Evolutionary conservation across 345 rosid species (phyloP), one percentile per base, ranked within the genome.

Genomic region (Excoecaria agallocha): DNA sequence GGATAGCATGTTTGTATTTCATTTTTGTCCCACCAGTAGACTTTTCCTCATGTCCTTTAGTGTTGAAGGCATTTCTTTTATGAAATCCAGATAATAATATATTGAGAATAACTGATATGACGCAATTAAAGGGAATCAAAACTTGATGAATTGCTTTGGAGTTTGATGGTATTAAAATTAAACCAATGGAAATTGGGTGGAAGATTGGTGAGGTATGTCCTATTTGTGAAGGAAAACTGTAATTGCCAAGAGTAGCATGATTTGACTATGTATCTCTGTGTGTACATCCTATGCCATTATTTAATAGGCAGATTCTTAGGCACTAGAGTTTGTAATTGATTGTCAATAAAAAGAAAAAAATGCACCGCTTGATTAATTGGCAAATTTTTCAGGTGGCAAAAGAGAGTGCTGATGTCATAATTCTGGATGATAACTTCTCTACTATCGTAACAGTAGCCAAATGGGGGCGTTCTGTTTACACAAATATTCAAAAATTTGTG

Each of bases 371-470:
- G 61, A 63, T 5, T 63, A 30, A 57, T 52, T 78, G 50, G 54
- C 20, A 68, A 72, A 80, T 74, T 79, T 74, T 79, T 59, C 82
- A 94, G 98, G 98, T 94, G 73, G 98, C 98, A 0, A 94, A 94
- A 84, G 98, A 94, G 90, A 94, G 98, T 65, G 98, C 98, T 1
- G 98, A 94, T 86, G 97, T 94, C 54, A 81, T 94, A 69, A 94
- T 94, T 73, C 89, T 92, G 69, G 98, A 94, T 56, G 98, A 94
- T 79, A 94, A 94, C 63, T 94, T 94, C 86, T 90, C 97, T 60
- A 92, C 98, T 3, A 94, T 94, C 38, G 98, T 85, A 73, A 94
- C 98, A 37, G 98, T 94, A 17, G 97, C 96, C 74, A 92, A 85
- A 87, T 94, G 97, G 97, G 98, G 98, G 46, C 94, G 97, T 51